Base-by-base conservation (phyloP, 345 rosid genomes). In the Corchorus olitorius region DNA sequence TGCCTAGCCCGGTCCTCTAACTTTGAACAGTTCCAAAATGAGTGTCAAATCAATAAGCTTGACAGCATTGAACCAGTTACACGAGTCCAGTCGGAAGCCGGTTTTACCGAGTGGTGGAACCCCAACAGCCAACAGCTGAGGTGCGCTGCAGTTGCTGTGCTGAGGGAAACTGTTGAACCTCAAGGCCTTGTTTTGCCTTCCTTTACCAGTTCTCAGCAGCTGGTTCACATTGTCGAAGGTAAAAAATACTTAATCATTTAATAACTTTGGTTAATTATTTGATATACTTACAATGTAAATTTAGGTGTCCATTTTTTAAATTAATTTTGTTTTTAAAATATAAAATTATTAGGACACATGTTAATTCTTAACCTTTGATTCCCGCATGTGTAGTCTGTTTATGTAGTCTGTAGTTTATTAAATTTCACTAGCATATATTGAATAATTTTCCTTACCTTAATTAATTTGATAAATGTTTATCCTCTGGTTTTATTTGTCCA, bases 151-250 rank as follows among this genome's bases (percentile, higher is more conserved):
- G 82, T 87, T 3, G 84, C 89, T 6, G 48, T 85, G 3, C 37
- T 73, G 12, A 83, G 84, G 43, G 49, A 62, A 17, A 83, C 79
- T 65, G 81, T 87, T 72, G 82, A 83, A 39, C 87, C 79, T 6
- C 75, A 81, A n/a, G 92, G 90, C 75, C 92, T 90, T 73, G 46
- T 78, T 19, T 79, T 86, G 75, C 94, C 90, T 2, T 61, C 58
- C 54, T 86, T 78, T 69, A 20, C 71, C 78, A 85, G 83, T 67
- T 58, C 84, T 27, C 85, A 87, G 43, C 82, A 80, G 67, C 84
- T 88, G 12, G 4, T 89, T 2, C 87, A 83, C 80, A 54, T 87
- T 11, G 73, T 87, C 67, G 82, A 75, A 70, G 90, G 88, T 81
- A 73, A 12, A 60, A 59, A 22, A 11, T 34, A 59, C 3, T 56